Conservation (phyloP, 495 filamentous ascomycete genomes). For the Melanomma pulvis-pyrius region DNA sequence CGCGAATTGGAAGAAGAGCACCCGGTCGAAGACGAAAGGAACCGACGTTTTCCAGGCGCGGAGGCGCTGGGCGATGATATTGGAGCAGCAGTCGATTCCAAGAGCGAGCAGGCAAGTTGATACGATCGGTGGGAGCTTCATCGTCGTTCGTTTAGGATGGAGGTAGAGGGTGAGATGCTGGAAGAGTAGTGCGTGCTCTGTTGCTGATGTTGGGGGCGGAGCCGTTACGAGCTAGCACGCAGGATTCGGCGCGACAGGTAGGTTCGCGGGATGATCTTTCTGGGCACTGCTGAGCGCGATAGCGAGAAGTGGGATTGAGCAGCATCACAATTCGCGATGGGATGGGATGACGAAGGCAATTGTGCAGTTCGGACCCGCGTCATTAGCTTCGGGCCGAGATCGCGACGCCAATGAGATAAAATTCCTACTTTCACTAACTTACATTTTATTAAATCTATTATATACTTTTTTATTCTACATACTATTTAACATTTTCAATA, state of each 20-base stretch:
- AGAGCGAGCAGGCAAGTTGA: slow-evolving; percentile 24
- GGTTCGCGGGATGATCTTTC: neutral
- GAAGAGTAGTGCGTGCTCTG: too few relatives aligned
- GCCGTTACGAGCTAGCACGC: neutral
- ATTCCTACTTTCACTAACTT: too few relatives aligned
- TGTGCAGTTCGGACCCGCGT: too few relatives aligned
- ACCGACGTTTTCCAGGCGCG: slow-evolving; percentile 16
- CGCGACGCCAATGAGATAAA: too few relatives aligned
- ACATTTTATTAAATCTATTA: too few relatives aligned
- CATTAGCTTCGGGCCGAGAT: too few relatives aligned
- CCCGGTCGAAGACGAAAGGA: slow-evolving; percentile 26
- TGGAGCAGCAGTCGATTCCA: slow-evolving; percentile 26
- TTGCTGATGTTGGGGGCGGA: neutral
- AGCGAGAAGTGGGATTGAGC: too few relatives aligned
- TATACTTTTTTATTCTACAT: too few relatives aligned
- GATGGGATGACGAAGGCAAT: too few relatives aligned
- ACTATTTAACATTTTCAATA: too few relatives aligned
- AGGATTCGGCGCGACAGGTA: neutral
- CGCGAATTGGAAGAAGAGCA: slow-evolving; percentile 33
- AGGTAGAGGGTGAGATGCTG: neutral
- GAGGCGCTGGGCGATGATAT: slow-evolving; percentile 32
- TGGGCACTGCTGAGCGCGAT: neutral
- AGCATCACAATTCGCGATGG: too few relatives aligned
- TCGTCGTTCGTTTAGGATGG: neutral
- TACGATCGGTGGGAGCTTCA: slow-evolving; percentile 27